phyloP scores from a whole-genome alignment of 2,329 filamentous ascomycete genomes.

The Fusarium poae region DNA sequence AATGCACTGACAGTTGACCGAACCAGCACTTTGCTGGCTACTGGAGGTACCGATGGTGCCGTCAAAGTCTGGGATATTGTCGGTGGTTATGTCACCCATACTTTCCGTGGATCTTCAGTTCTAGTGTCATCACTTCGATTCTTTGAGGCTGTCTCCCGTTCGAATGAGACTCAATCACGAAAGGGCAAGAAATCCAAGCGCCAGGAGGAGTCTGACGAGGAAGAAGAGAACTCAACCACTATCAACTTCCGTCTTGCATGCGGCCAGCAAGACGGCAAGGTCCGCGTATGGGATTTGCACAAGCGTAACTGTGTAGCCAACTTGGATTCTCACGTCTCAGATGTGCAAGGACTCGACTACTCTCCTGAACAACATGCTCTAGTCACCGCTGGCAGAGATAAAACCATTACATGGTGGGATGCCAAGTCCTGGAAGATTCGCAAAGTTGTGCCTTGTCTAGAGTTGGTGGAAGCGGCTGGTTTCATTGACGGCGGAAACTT shows the following conservation, averaged over 20 bases:
- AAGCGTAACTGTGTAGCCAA: constrained; percentile 82
- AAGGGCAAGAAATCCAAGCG: constrained; percentile 55
- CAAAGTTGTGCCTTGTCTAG: constrained; percentile 84
- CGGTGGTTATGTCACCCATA: constrained; percentile 92
- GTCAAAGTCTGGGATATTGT: constrained; percentile 98
- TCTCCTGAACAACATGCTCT: constrained; percentile 79
- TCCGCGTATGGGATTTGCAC: constrained; percentile 91
- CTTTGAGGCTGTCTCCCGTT: constrained; percentile 77
- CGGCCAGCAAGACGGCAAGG: constrained; percentile 92
- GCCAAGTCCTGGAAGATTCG: constrained; percentile 84
- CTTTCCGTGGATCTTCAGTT: constrained; percentile 92
- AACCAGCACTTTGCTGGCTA: constrained; percentile 90
- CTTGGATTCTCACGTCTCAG: constrained; percentile 92
- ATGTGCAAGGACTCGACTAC: constrained; percentile 90
- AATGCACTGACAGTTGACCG: constrained; percentile 86
- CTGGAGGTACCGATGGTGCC: constrained; percentile 90
- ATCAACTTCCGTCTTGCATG: constrained; percentile 84
- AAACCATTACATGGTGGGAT: constrained; percentile 95
- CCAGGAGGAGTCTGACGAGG: constrained; percentile 56
- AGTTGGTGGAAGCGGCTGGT: constrained; percentile 85
- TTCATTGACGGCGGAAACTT: constrained; percentile 79
- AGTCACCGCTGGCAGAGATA: constrained; percentile 89
- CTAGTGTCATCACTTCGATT: constrained; percentile 92
- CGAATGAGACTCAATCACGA: constrained; percentile 46
- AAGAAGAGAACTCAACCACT: constrained; percentile 59